phyloP scores from a whole-genome alignment of 2,329 filamentous ascomycete genomes.

The Ceratocystis colombiana region DNA sequence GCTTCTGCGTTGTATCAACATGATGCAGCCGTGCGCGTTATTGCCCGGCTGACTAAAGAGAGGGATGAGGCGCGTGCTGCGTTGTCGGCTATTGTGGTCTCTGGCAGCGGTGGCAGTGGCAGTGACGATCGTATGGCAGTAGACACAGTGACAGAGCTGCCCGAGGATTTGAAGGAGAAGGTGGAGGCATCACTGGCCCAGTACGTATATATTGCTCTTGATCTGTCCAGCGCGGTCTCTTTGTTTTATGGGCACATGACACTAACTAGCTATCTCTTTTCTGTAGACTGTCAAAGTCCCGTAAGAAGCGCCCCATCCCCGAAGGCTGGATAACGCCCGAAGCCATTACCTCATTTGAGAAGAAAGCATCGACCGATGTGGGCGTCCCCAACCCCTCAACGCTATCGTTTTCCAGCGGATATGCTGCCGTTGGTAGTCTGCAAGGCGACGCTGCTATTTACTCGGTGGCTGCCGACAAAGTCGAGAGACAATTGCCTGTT shows the following conservation, averaged over 20 bases:
- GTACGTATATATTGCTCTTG: slow-evolving; percentile 42
- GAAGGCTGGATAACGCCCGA: slow-evolving; percentile 74
- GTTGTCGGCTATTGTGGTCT: slow-evolving; percentile 72
- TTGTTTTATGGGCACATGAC: background rate
- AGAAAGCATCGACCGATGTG: slow-evolving; percentile 38
- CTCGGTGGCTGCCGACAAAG: slow-evolving; percentile 56
- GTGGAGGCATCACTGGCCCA: slow-evolving; percentile 72
- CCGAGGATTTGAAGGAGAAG: slow-evolving; percentile 58
- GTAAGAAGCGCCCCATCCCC: slow-evolving; percentile 80
- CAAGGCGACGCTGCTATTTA: slow-evolving; percentile 67
- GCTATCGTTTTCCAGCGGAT: slow-evolving; percentile 45
- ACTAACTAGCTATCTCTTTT: background rate
- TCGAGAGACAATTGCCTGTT: slow-evolving; percentile 57
- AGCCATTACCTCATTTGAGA: slow-evolving; percentile 46
- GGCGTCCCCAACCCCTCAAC: slow-evolving; percentile 42
- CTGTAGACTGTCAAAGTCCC: slow-evolving; percentile 67
- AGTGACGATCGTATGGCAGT: slow-evolving; percentile 84
- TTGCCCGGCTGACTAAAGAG: slow-evolving; percentile 81
- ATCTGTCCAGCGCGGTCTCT: too few relatives aligned
- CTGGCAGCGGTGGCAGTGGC: slow-evolving; percentile 37
- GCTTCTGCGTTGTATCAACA: slow-evolving; percentile 92
- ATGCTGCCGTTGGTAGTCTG: slow-evolving; percentile 64
- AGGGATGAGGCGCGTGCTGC: slow-evolving; percentile 86
- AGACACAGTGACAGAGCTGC: slow-evolving; percentile 62
- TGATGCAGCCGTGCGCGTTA: slow-evolving; percentile 91